A percentile compares a stretch with the other conserved stretches of the same genome.
Evolutionary conservation across 106 monocot genomes (phyloP).

Genomic region (Allium sativum): DNA sequence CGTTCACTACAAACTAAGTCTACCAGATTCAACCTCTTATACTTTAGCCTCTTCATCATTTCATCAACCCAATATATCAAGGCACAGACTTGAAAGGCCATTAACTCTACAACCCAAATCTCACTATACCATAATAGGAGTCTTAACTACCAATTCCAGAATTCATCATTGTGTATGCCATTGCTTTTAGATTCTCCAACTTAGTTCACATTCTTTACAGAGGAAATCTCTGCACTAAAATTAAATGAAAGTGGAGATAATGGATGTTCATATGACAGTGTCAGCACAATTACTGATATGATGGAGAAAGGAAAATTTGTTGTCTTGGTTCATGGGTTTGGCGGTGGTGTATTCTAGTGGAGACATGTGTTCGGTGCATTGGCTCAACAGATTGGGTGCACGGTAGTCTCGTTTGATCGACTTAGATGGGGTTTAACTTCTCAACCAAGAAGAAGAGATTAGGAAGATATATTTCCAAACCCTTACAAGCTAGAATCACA

Average conservation of each 20-base stretch:
- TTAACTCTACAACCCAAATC: conserved; percentile 20
- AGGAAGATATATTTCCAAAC: conserved; percentile 65
- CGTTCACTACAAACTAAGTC: no score
- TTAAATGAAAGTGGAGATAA: conserved; percentile 1
- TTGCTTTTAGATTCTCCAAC: conserved; percentile 28
- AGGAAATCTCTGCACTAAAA: conserved; percentile 4
- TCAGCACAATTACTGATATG: conserved; percentile 8
- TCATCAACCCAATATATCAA: conserved; percentile 30
- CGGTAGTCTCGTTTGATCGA: conserved; percentile 78
- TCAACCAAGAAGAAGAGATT: conserved; percentile 68
- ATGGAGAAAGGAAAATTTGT: conserved; percentile 31
- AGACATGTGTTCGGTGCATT: conserved; percentile 54
- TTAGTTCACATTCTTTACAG: not conserved
- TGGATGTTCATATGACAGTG: conserved; percentile 12
- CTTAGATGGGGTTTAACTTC: conserved; percentile 89
- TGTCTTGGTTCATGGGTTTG: conserved; percentile 90
- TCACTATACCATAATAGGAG: conserved; percentile 24
- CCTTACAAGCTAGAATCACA: conserved; percentile 79
- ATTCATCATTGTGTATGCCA: conserved; percentile 48
- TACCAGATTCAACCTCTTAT: no score
- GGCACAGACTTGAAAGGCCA: conserved; percentile 38
- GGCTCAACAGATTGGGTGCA: conserved; percentile 48
- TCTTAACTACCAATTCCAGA: conserved; percentile 34
- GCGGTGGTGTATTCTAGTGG: conserved; percentile 88
- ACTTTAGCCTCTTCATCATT: conserved; percentile 24